Conservation (phyloP, 169 alveolate species). For the Babesia bovis region DNA sequence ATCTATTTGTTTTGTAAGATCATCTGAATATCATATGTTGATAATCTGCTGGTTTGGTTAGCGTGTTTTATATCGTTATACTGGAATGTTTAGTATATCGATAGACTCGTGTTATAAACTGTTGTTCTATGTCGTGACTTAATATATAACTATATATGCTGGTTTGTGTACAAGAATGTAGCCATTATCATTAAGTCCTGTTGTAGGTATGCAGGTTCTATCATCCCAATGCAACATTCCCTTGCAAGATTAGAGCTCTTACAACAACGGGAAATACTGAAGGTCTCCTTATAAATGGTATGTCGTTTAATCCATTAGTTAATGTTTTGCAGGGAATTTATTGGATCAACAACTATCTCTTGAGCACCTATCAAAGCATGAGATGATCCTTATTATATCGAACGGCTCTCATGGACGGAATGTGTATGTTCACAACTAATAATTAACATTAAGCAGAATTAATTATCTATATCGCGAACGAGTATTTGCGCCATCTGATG, state of each 20-base stretch:
- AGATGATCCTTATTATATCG: slow-evolving; percentile 22
- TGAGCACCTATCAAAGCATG: slow-evolving; percentile 42
- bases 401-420: slow-evolving; percentile 37
- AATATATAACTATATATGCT: too few species aligned
- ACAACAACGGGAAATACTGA: background rate
- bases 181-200: too few species aligned
- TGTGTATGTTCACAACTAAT: background rate
- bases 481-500: slow-evolving; percentile 20
- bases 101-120: too few species aligned
- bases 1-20: too few species aligned
- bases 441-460: background rate
- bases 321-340: slow-evolving; percentile 8
- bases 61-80: too few species aligned
- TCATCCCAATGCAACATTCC: slow-evolving; percentile 26
- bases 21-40: too few species aligned
- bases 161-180: too few species aligned
- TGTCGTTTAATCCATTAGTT: background rate
- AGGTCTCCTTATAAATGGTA: slow-evolving; percentile 30
- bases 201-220: slow-evolving; percentile 43
- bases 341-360: slow-evolving; percentile 34
- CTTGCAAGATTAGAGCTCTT: background rate
- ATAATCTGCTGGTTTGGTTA: too few species aligned
- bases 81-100: too few species aligned
- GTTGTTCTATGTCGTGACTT: too few species aligned
- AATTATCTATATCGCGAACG: slow-evolving; percentile 51